phyloP scores from a whole-genome alignment of 176 grass and related monocot species.

The Thalia dealbata region DNA sequence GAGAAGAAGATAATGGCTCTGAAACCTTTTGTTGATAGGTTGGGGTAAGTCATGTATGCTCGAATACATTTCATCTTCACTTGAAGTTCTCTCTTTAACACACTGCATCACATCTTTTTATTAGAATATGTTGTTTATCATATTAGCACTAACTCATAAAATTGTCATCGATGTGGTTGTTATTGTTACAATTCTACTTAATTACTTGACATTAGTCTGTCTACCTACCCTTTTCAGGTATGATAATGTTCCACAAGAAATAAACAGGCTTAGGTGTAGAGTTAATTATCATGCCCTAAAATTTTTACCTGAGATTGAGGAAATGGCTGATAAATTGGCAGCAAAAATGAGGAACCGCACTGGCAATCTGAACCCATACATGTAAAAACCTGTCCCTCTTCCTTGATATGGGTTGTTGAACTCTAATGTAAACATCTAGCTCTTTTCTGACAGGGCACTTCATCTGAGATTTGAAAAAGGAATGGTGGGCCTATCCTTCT shows the following conservation, averaged over 20 bases:
- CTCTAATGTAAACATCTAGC: conserved; percentile 10
- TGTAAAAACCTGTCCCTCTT: conserved; percentile 30
- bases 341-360: conserved; percentile 88
- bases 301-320: conserved; percentile 91
- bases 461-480: conserved; percentile 98
- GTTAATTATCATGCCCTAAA: conserved; percentile 99
- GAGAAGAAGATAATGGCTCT: conserved; percentile 99
- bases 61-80: conserved; percentile 3
- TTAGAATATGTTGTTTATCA: neutral
- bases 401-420: conserved; percentile 10
- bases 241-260: conserved; percentile 95
- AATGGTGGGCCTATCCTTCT: conserved; percentile 95
- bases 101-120: neutral
- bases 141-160: neutral
- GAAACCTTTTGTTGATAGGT: conserved; percentile 91
- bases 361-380: conserved; percentile 63
- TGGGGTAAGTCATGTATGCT: conserved; percentile 58
- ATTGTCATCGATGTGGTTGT: neutral
- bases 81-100: neutral
- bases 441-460: conserved; percentile 64
- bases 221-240: conserved; percentile 41
- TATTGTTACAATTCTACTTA: neutral
- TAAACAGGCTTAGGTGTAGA: conserved; percentile 89
- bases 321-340: conserved; percentile 91
- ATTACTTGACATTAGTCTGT: neutral